Evolutionary conservation across 192 early-diverging fungal genomes (phyloP).

Genomic region (Coemansia sp.): DNA sequence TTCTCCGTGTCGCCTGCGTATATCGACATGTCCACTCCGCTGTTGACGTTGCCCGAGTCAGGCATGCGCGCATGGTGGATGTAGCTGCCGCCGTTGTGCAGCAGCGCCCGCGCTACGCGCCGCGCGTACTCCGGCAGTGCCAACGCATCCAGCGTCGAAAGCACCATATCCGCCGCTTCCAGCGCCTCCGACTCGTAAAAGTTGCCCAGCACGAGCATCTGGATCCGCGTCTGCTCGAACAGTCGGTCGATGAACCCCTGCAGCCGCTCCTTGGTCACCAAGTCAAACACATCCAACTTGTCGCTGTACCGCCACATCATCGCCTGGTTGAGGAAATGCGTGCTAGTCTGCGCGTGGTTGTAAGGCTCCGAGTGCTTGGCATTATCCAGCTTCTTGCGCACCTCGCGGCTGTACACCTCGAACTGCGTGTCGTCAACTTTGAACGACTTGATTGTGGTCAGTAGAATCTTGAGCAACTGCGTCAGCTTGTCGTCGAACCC

Average conservation of each 20-base stretch:
- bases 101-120: slow-evolving; percentile 28
- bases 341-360: slow-evolving; percentile 74
- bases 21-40: slow-evolving; percentile 80
- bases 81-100: slow-evolving; percentile 37
- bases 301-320: slow-evolving; percentile 77
- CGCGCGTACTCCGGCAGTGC: slow-evolving; percentile 54
- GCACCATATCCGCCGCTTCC: slow-evolving; percentile 58
- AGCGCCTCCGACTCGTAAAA: slow-evolving; percentile 66
- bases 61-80: slow-evolving; percentile 46
- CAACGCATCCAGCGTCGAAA: slow-evolving; percentile 58
- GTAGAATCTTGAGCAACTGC: slow-evolving; percentile 66
- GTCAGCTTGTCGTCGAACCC: slow-evolving; percentile 91
- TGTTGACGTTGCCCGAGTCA: slow-evolving; percentile 83
- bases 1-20: slow-evolving; percentile 75
- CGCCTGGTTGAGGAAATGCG: slow-evolving; percentile 72
- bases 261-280: slow-evolving; percentile 70
- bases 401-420: slow-evolving; percentile 75
- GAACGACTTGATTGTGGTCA: slow-evolving; percentile 64
- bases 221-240: slow-evolving; percentile 66
- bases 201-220: slow-evolving; percentile 90
- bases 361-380: slow-evolving; percentile 75
- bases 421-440: slow-evolving; percentile 71
- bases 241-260: slow-evolving; percentile 73
- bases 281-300: slow-evolving; percentile 67
- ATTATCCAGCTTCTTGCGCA: slow-evolving; percentile 72